Base-by-base conservation (phyloP, 2,329 filamentous ascomycete genomes). In the Cladophialophora exuberans region DNA sequence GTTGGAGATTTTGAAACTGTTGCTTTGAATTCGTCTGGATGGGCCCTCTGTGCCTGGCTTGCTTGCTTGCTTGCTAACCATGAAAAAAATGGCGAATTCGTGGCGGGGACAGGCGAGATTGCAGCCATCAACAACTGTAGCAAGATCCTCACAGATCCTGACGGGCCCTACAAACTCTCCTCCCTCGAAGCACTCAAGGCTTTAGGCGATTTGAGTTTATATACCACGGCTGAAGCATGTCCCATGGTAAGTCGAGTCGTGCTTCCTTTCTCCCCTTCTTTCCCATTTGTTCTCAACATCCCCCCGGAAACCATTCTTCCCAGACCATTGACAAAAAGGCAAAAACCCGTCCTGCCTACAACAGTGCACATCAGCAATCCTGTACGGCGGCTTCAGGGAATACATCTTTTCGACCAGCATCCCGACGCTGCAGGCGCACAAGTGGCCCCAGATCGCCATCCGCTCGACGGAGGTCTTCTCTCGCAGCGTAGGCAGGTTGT, bases 181-280 rank as follows among this genome's bases (percentile, higher is more conserved):
- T 63, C 73, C 0, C 44, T 63, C 6, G 71, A 76, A 50, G 73
- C 77, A 0, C 63, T 73, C n/a, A 65, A 62, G 2, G 80, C 79
- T 0, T 81, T 80, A 60, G 57, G 66, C 3, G 62, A 72, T 17
- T 65, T 83, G 18, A 75, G 75, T 6, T 66, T 83, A 3, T 83
- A 83, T 66, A 83, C 81, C 23, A 83, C 80, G 64, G 81, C 76
- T 1, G 81, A 83, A 65, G 77, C 76, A 54, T 83, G 81, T 64
- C 77, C 80, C 3, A 84, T 83, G 76, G 65, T 69, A 60, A 49
- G 56, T 23, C 23, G 6, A 9, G 10, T 18, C 39, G 33, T 15
- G 10, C 20, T 9, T n/a, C 22, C 51, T 13, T 15, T 23, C 7
- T 13, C 10, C n/a, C 7, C 18, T n/a, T 5, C 23, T 26, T 25